Base-by-base conservation (phyloP, 306 rosid species). In the Psophocarpus tetragonolobus region DNA sequence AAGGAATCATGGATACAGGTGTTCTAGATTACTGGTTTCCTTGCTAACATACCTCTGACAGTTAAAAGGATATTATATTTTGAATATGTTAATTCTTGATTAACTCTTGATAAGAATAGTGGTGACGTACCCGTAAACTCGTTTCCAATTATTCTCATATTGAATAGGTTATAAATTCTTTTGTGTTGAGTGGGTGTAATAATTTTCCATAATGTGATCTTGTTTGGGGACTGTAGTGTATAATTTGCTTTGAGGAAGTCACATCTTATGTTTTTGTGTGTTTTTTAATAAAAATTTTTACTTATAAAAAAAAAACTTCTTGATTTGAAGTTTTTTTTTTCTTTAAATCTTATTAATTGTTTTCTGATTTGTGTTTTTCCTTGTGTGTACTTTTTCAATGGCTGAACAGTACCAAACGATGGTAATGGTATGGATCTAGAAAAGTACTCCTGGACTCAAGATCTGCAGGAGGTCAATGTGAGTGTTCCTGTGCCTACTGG, bases 361-460 rank as follows among this genome's bases (percentile, higher is more conserved):
- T 48, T 48, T 21, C 14, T 11, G n/a, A n/a, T n/a, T 11, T 13
- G n/a, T 69, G n/a, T n/a, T n/a, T n/a, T n/a, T n/a, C n/a, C n/a
- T n/a, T n/a, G n/a, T 3, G 21, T 42, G 13, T 21, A 32, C 35
- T 0, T 26, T 64, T 57, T 21, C n/a, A 60, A 69, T 56, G 15
- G 26, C 1, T 80, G 58, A 35, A 69, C 94, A 91, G 98, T 42
- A 63, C 98, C 97, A 58, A 93, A 93, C 82, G 65, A 38, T 72
- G 98, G 94, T 42, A 94, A 94, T 74, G 98, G 98, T 12, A 71
- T 94, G 86, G 98, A 94, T 84, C 68, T 94, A 82, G 98, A 94
- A 65, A 82, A 88, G 0, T 90, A 91, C 82, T 90, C 94, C 4
- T 94, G 98, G 98, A 94, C 98, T 6, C 98, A 94, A 84, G 76